A percentile compares a stretch with the other conserved stretches of the same genome.
phyloP scores from a whole-genome alignment of 108 stramenopile genomes.

The Cyclostephanos invisitatus region DNA sequence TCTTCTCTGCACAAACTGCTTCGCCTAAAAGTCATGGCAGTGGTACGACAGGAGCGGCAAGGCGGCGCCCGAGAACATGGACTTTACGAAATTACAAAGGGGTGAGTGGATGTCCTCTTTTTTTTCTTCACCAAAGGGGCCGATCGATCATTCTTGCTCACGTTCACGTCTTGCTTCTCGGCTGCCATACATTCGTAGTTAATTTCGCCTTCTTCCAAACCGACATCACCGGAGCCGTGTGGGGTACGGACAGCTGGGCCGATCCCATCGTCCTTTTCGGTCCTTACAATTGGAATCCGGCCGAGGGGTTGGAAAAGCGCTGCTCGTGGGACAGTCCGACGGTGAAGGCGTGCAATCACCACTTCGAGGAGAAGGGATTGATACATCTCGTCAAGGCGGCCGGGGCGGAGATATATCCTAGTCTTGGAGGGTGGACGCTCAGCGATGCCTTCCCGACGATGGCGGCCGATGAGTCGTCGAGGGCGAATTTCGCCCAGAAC shows the following conservation, averaged over 20 bases:
- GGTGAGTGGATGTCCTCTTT: constrained; percentile 17
- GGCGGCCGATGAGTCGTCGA: constrained; percentile 12
- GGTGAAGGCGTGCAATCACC: constrained; percentile 12
- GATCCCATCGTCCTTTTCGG: constrained; percentile 38
- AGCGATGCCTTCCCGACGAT: constrained; percentile 29
- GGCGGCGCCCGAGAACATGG: constrained; percentile 35
- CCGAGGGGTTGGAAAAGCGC: background rate
- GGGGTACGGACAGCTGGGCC: constrained; percentile 43
- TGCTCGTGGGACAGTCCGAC: constrained; percentile 36
- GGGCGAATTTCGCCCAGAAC: constrained; percentile 33
- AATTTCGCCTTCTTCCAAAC: constrained; percentile 51
- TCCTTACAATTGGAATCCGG: constrained; percentile 33
- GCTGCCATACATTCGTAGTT: background rate
- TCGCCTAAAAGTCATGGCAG: constrained; percentile 32
- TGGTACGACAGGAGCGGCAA: constrained; percentile 41
- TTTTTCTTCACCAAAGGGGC: background rate
- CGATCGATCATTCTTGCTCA: background rate
- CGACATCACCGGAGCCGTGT: constrained; percentile 25
- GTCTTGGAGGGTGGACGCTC: constrained; percentile 41
- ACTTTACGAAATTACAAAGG: constrained; percentile 43
- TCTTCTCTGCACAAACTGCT: too few species aligned
- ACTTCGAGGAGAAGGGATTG: constrained; percentile 25
- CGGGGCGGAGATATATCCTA: constrained; percentile 37
- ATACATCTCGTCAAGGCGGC: constrained; percentile 32
- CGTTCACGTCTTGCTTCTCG: background rate